Percentiles rank a stretch among this genome's conserved stretches.
These are phyloP conservation scores for Byssothecium circinans DNA, from an alignment of 2,329 filamentous ascomycete species.

Conservation along the genomic window DNA sequence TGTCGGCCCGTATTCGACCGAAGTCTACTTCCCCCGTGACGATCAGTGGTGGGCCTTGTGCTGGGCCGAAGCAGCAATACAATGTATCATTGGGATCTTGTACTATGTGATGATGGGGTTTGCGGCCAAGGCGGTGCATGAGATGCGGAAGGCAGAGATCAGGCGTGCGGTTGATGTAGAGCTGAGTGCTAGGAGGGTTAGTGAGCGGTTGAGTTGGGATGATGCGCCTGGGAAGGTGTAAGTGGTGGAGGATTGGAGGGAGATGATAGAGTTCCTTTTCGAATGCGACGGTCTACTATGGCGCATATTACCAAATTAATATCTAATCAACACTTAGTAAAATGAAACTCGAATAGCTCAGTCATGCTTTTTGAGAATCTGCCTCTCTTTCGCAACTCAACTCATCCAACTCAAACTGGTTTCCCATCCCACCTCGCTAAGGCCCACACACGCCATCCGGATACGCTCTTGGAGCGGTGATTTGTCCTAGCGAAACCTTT, in stretches of 20 bases:
- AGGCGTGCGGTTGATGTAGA: background rate
- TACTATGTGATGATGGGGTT: conserved; percentile 7
- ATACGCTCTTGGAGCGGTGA: no score
- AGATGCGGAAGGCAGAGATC: conserved; percentile 2
- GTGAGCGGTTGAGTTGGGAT: background rate
- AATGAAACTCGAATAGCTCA: no score
- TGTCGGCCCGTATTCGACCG: background rate
- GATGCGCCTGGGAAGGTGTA: background rate
- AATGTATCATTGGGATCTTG: conserved; percentile 1
- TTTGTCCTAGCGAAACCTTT: no score
- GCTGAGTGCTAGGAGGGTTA: background rate
- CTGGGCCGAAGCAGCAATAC: conserved; percentile 4
- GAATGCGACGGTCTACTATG: no score
- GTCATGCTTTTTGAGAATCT: no score
- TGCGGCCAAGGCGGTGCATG: conserved; percentile 6
- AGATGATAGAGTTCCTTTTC: no score
- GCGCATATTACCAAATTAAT: no score
- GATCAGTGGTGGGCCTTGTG: conserved; percentile 1
- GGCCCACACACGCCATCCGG: no score
- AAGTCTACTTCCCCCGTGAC: conserved; percentile 1
- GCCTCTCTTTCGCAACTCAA: no score
- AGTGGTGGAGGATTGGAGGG: background rate
- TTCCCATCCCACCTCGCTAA: no score
- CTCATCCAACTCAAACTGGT: no score
- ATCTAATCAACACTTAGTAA: no score